A percentile compares a stretch with the other conserved stretches of the same genome.
These are phyloP conservation scores for Clonostachys sp. DNA, from an alignment of 2,329 filamentous ascomycete genomes.

Conservation along the genomic window DNA sequence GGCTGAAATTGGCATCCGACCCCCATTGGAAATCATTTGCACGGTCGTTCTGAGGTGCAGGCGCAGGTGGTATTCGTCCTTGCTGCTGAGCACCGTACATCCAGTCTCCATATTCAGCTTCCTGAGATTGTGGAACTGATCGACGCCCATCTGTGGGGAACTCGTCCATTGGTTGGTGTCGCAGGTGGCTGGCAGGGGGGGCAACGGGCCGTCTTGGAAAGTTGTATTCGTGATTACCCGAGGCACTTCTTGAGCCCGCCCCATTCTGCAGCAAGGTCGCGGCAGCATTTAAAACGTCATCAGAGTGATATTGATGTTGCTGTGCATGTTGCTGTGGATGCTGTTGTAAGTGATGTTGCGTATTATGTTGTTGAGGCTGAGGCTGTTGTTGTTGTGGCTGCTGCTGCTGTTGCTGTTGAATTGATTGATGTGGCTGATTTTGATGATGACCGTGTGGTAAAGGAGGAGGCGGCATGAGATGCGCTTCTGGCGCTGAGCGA, in stretches of 20 bases:
- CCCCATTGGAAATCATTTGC: slow-evolving; percentile 57
- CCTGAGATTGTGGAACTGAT: background rate
- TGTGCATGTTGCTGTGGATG: slow-evolving; percentile 6
- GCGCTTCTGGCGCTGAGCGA: background rate
- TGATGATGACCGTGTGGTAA: slow-evolving; percentile 6
- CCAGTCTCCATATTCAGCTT: slow-evolving; percentile 21
- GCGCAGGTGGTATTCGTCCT: slow-evolving; percentile 7
- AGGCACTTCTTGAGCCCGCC: slow-evolving; percentile 8
- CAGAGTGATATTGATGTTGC: slow-evolving; percentile 25
- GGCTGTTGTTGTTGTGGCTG: slow-evolving; percentile 12
- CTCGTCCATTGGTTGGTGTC: slow-evolving; percentile 35
- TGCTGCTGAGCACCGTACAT: slow-evolving; percentile 23
- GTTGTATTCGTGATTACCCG: slow-evolving; percentile 14
- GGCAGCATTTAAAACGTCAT: slow-evolving; percentile 53
- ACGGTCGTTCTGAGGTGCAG: slow-evolving; percentile 18
- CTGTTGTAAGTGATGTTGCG: slow-evolving; percentile 1
- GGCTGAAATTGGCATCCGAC: slow-evolving; percentile 61
- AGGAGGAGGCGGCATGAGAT: slow-evolving; percentile 21
- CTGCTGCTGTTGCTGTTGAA: slow-evolving; percentile 15
- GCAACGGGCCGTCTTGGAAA: slow-evolving; percentile 17
- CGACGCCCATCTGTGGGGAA: slow-evolving; percentile 31
- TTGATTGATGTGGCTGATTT: slow-evolving; percentile 9
- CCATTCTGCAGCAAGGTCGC: slow-evolving; percentile 46
- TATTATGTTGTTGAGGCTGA: slow-evolving; percentile 6
- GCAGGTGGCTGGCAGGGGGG: slow-evolving; percentile 32